These are phyloP conservation scores for Dactylellina parvicollis DNA, from an alignment of 2,329 filamentous ascomycete species.

Conservation along the genomic window DNA sequence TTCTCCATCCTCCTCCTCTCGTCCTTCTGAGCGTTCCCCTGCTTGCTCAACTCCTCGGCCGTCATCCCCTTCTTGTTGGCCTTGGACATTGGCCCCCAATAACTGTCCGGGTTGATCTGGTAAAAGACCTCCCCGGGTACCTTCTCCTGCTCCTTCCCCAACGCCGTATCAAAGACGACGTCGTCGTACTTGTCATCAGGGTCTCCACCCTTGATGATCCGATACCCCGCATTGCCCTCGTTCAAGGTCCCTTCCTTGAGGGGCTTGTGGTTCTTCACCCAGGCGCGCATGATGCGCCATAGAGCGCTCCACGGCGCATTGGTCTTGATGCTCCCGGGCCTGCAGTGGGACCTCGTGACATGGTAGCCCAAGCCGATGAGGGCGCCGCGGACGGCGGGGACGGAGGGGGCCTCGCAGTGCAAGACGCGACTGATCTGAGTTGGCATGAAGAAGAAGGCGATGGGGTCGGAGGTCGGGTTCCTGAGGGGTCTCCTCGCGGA, in stretches of 20 bases:
- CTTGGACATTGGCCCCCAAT: conserved; percentile 86
- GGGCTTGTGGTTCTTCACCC: conserved; percentile 81
- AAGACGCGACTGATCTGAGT: conserved; percentile 78
- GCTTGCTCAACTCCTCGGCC: conserved; percentile 38
- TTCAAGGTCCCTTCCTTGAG: conserved; percentile 78
- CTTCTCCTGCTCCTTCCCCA: conserved; percentile 75
- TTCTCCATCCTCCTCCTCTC: conserved; percentile 35
- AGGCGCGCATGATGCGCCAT: conserved; percentile 94
- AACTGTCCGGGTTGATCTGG: conserved; percentile 86
- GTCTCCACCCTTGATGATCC: conserved; percentile 65
- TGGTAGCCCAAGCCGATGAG: conserved; percentile 81
- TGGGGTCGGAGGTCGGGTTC: conserved; percentile 66
- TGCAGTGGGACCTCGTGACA: conserved; percentile 86
- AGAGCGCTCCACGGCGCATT: conserved; percentile 89
- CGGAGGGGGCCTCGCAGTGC: conserved; percentile 81
- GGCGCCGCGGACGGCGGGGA: conserved; percentile 81
- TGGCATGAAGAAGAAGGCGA: conserved; percentile 81
- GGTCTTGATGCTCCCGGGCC: conserved; percentile 89
- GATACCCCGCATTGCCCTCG: conserved; percentile 75
- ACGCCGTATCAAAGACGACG: conserved; percentile 80
- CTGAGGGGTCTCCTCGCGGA: background rate
- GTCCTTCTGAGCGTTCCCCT: conserved; percentile 50
- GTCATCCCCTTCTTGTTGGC: conserved; percentile 44
- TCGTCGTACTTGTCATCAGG: conserved; percentile 63
- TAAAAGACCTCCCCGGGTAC: conserved; percentile 79